Evolutionary conservation across 768 basidiomycete species (phyloP), one percentile per base, ranked within the genome.

Genomic region (Coprinopsis sp.): DNA sequence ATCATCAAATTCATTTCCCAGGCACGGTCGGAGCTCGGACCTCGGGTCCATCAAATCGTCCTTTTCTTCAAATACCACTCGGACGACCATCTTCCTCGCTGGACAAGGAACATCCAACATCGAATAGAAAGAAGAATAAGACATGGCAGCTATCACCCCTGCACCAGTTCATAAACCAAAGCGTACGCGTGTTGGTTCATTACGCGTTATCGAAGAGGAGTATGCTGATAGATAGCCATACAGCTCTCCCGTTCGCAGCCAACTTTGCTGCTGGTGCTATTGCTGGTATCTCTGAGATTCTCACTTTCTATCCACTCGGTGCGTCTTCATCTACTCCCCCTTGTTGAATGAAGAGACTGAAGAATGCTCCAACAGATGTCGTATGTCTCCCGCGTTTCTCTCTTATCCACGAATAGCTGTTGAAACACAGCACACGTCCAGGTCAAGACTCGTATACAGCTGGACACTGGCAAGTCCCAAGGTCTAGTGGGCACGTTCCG

Each of bases 401-500:
- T 33, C 34, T 6, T 37, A n/a, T n/a, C n/a, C n/a, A n/a, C n/a
- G n/a, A n/a, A n/a, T 14, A 24, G 23, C 18, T 29, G 30, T n/a
- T 11, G 28, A 37, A 41, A 46, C 13, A 37, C 27, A 40, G 44
- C 47, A 40, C 29, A 33, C 14, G 46, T 11, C 18, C 60, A 92
- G 89, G 92, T 97, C 62, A 97, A 99, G 71, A 99, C 96, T 18
- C 89, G 96, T 22, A 94, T 97, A 83, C 96, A 99, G 63, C 75
- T 99, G n/a, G 87, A 89, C 62, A 88, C 84, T 4, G 91, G 91
- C 3, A 90, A 87, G 67, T 67, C 74, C 28, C 65, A 77, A 36
- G 89, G 93, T 5, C 77, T 98, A 57, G 72, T 96, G 19, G 87
- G 90, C 34, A 90, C 81, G 24, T 84, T 99, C 66, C 72, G 70